Evolutionary conservation across 257 asterid genomes (phyloP), one percentile per base, ranked within the genome.

Genomic region (Solanum tarijense): DNA sequence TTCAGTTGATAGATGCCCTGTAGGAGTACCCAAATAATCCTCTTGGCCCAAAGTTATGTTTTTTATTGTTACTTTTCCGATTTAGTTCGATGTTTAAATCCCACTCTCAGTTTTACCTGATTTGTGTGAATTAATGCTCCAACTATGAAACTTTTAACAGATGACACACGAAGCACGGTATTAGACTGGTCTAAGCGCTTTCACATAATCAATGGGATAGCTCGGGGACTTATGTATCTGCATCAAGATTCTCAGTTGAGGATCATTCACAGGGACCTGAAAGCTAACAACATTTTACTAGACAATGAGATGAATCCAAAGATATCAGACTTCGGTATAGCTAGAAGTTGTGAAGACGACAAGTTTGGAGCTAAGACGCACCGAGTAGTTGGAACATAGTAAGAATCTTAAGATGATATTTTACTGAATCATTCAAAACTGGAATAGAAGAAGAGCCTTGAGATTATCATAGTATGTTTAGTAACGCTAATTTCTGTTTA

Each of bases 331-430:
- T 90, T 90, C 1, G 92, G 92, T 58, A 72, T 90, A 52, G 92
- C 92, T 3, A 74, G 89, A 88, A 83, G 83, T 55, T 88, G 87
- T 46, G 90, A 86, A 43, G 92, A 90, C 31, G 89, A 90, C n/a
- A 89, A 90, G 85, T 86, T 90, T 27, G 92, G 89, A 83, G 90
- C 92, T 27, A 90, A 90, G 85, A 88, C 92, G 9, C 89, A 74
- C 68, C 90, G 88, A 83, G 90, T 90, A n/a, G 90, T 88, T 6
- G 92, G 92, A 86, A 90, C 92, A 88, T 86, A 89, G 91, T 90
- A 90, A 55, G 89, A 87, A 18, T 84, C 85, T 48, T n/a, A 83
- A 83, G 72, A 83, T 52, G 41, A 52, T 18, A 5, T 83, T 83
- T 18, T 83, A 83, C 34, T 16, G 66, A 32, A 18, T 83, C 11